These are phyloP conservation scores for Stachybotrys elegans DNA, from an alignment of 2,329 filamentous ascomycete genomes.

Conservation along the genomic window DNA sequence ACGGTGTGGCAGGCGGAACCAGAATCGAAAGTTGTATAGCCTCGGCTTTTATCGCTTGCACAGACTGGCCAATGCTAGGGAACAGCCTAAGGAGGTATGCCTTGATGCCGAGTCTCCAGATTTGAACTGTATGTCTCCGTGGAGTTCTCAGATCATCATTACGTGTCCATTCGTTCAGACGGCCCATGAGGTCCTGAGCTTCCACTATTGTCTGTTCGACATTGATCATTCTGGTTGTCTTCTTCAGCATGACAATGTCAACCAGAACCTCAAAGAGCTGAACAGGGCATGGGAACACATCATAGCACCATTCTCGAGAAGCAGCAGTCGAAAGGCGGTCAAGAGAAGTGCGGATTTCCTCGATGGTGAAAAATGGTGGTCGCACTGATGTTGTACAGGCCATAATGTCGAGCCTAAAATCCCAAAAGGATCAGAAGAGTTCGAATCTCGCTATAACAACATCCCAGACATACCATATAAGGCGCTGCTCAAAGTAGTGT, in stretches of 20 bases:
- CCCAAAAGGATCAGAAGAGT: background rate
- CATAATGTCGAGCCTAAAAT: constrained; percentile 5
- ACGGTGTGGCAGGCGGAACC: constrained; percentile 1
- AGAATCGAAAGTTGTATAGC: background rate
- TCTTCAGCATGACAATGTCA: constrained; percentile 2
- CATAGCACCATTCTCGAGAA: constrained; percentile 1
- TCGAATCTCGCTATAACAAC: background rate
- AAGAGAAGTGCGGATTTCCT: constrained; percentile 2
- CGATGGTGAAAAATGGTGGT: background rate
- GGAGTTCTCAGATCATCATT: background rate
- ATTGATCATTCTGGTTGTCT: background rate
- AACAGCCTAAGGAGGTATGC: constrained; percentile 2
- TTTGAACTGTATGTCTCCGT: constrained; percentile 3
- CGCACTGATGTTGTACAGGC: constrained; percentile 3
- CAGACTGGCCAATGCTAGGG: background rate
- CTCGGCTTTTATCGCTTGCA: background rate
- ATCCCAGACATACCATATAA: constrained; percentile 6
- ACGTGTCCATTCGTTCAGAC: background rate
- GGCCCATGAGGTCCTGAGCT: background rate
- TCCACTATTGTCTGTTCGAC: background rate
- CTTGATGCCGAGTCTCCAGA: constrained; percentile 4
- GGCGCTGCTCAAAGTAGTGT: constrained; percentile 6
- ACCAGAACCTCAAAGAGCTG: constrained; percentile 4
- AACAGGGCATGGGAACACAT: constrained; percentile 6
- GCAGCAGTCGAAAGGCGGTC: background rate